phyloP scores from a whole-genome alignment of 2,329 filamentous ascomycete genomes.

The Fusarium robinianum region DNA sequence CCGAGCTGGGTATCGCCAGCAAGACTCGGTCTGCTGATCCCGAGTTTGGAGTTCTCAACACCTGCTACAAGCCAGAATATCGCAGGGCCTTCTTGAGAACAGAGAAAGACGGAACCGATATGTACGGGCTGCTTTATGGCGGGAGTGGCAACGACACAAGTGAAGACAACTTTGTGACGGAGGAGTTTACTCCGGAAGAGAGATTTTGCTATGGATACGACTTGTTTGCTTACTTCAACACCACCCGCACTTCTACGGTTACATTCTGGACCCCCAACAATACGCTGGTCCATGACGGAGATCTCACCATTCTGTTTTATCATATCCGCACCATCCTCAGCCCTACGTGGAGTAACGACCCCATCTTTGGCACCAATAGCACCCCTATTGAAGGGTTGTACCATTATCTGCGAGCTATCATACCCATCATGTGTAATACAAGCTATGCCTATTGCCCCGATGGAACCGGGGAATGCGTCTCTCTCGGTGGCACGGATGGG shows the following conservation, averaged over 20 bases:
- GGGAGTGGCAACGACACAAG: not conserved
- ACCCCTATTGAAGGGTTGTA: not conserved
- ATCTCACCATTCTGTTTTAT: conserved; percentile 3
- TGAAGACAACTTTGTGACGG: not conserved
- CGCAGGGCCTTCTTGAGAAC: not conserved
- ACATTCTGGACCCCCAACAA: not conserved
- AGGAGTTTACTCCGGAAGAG: not conserved
- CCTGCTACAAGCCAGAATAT: not conserved
- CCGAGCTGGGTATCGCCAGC: not conserved
- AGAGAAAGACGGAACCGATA: not conserved
- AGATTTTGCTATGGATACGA: conserved; percentile 1
- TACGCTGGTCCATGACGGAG: not conserved
- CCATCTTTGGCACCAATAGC: too few relatives aligned
- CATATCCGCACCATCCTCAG: conserved; percentile 1
- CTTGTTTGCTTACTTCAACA: not conserved
- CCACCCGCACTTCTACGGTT: not conserved
- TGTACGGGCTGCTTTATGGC: not conserved
- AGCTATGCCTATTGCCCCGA: conserved; percentile 2
- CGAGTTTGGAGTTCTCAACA: conserved; percentile 1
- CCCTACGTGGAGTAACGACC: not conserved
- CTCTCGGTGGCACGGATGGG: not conserved
- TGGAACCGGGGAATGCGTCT: not conserved
- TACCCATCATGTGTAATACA: conserved; percentile 1
- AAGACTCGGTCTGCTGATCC: not conserved
- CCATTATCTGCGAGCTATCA: not conserved